Evolutionary conservation across 2,329 filamentous ascomycete species (phyloP).

Genomic region (Sordariomycetes sp.): DNA sequence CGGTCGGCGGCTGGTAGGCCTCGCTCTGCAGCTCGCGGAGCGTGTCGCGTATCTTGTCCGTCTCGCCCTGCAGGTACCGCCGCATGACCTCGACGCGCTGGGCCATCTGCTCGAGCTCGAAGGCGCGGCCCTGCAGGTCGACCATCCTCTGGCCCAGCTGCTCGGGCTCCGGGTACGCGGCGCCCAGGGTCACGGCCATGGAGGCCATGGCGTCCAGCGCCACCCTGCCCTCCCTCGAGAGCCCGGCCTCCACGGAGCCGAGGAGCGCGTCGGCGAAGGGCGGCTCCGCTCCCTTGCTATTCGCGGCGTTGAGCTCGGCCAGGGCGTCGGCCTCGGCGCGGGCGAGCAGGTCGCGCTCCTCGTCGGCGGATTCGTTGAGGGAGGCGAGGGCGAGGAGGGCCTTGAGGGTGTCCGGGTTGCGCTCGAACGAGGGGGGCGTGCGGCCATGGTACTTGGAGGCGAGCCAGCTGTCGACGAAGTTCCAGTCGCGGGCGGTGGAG

Average conservation of each 20-base stretch:
- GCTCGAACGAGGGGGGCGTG: conserved; percentile 64
- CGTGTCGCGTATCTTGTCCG: conserved; percentile 25
- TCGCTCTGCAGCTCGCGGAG: conserved; percentile 30
- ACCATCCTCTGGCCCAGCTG: conserved; percentile 41
- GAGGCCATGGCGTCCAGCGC: conserved; percentile 48
- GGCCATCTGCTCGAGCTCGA: conserved; percentile 43
- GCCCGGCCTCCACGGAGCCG: conserved; percentile 38
- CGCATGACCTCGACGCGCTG: conserved; percentile 46
- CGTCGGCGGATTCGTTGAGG: conserved; percentile 68
- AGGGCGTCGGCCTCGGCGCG: conserved; percentile 50
- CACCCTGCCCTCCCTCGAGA: conserved; percentile 42
- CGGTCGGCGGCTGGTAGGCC: conserved; percentile 41
- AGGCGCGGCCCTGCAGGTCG: conserved; percentile 41
- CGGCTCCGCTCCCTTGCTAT: background rate
- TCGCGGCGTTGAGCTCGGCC: conserved; percentile 30
- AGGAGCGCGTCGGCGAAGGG: conserved; percentile 29
- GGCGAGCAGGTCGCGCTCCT: conserved; percentile 49
- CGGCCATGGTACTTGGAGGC: conserved; percentile 54
- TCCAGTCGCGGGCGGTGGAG: conserved; percentile 83
- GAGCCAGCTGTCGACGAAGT: conserved; percentile 77
- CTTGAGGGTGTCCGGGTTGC: conserved; percentile 73
- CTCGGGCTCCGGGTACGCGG: conserved; percentile 34
- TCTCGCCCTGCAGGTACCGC: conserved; percentile 41
- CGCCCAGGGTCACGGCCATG: conserved; percentile 37
- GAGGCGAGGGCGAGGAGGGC: conserved; percentile 63